phyloP scores from a whole-genome alignment of 495 filamentous ascomycete species.

The Lasiosphaeria miniovina region DNA sequence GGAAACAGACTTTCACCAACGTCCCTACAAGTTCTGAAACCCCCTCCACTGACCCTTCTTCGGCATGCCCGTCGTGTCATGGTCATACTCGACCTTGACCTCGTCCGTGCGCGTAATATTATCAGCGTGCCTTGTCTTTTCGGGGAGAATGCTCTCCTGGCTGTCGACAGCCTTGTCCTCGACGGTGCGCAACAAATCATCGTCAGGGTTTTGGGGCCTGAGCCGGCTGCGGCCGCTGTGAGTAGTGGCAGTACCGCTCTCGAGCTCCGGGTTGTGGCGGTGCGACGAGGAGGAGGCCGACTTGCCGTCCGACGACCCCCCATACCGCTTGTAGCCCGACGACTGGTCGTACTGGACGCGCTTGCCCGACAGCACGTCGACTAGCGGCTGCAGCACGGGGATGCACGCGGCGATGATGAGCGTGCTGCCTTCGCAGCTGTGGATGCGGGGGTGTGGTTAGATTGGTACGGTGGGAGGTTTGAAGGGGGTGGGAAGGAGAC shows the following conservation, averaged over 20 bases:
- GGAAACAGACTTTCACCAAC: too few species aligned
- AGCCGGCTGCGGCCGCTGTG: slow-evolving; percentile 1
- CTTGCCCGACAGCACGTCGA: slow-evolving; percentile 32
- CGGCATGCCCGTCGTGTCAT: neutral
- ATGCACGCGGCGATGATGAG: slow-evolving; percentile 51
- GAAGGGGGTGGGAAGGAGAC: neutral
- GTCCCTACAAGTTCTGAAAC: neutral
- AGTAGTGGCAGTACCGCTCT: neutral
- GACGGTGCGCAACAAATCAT: slow-evolving; percentile 4
- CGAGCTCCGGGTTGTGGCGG: neutral
- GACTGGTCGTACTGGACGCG: neutral
- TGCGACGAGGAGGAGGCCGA: neutral
- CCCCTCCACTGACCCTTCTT: neutral
- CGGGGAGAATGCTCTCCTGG: slow-evolving; percentile 2
- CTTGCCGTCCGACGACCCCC: slow-evolving; percentile 4
- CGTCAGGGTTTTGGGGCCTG: slow-evolving; percentile 2
- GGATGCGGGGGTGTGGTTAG: slow-evolving; percentile 6
- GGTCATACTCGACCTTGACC: slow-evolving; percentile 8
- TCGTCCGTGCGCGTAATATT: slow-evolving; percentile 4
- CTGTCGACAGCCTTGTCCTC: neutral
- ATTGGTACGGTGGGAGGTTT: neutral
- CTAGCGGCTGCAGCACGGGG: slow-evolving; percentile 44
- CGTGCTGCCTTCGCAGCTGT: slow-evolving; percentile 45
- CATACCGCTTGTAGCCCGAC: slow-evolving; percentile 7
- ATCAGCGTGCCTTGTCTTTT: neutral